Base-by-base conservation (phyloP, 2,329 filamentous ascomycete species). In the Colletotrichum cordylinicola region DNA sequence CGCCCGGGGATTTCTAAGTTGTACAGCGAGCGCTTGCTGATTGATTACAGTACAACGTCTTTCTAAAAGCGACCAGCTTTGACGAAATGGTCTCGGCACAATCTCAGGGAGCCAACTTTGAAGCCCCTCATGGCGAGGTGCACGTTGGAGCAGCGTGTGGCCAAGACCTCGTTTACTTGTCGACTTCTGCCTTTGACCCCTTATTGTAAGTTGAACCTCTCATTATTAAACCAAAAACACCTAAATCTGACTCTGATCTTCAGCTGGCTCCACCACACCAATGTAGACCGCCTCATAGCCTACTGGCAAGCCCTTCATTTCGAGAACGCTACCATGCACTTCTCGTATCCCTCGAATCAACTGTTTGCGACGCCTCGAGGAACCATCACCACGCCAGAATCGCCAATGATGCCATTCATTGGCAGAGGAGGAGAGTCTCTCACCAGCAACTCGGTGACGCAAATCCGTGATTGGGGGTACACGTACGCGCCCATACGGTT, bases 211-310 rank as follows among this genome's bases (percentile, higher is more conserved):
- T 82, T 58, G 24, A 35, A 8, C 18, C 21, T 15, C 13, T 35
- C 48, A 55, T 4, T 13, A 27, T 39, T 48, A 29, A 52, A 5
- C 24, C 18, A 35, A 64, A 8, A 10, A 6, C 60, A 21, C 60
- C 39, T 21, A 27, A 52, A 33, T 61, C 70, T 77, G 9, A 77
- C 52, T 27, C 8, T 39, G 12, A 21, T 31, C 31, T 72, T 33
- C 58, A 88, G 87, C 76, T 87, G 88, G 85, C 84, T 90, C 10
- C 88, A 90, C 75, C 88, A 89, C 83, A 83, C 87, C 80, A 91
- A 94, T 79, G 88, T 94, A 70, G 92, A 94, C 79, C 89, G 92
- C 55, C 85, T 94, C 48, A 93, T 92, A 83, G 88, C 91, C n/a
- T 86, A 89, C 78, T 90, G 86, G 86, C 84, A 89, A 79, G 85